A percentile compares a stretch with the other conserved stretches of the same genome.
Conservation (phyloP, 2,329 filamentous ascomycete genomes). For the Amauroascus verrucosus region DNA sequence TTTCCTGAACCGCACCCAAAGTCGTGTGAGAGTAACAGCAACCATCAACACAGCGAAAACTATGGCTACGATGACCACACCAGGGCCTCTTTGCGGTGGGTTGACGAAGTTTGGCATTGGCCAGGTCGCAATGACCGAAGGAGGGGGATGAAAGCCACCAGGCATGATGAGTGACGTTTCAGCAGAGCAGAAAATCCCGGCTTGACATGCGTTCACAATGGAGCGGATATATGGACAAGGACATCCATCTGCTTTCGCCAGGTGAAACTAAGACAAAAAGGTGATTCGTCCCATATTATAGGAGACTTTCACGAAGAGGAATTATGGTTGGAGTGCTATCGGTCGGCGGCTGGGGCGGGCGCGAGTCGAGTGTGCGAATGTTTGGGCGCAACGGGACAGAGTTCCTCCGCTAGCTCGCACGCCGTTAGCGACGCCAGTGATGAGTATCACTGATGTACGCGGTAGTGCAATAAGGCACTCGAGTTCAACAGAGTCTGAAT, state of each 20-base stretch:
- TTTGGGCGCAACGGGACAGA: too few relatives aligned
- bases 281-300: not conserved
- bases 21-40: not conserved
- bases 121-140: not conserved
- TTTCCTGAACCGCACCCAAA: slow-evolving; percentile 1
- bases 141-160: slow-evolving; percentile 6
- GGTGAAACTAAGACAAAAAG: not conserved
- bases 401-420: too few relatives aligned
- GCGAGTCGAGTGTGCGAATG: too few relatives aligned
- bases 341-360: too few relatives aligned
- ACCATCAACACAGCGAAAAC: not conserved
- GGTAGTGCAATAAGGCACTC: too few relatives aligned
- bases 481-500: too few relatives aligned
- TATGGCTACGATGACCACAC: not conserved
- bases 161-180: not conserved
- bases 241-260: not conserved
- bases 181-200: not conserved
- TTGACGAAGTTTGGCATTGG: slow-evolving; percentile 4
- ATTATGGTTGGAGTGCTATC: too few relatives aligned
- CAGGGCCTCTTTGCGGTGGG: slow-evolving; percentile 1
- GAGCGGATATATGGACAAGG: not conserved
- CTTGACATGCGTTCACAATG: not conserved
- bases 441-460: too few relatives aligned
- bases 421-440: too few relatives aligned
- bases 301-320: too few relatives aligned